Evolutionary conservation across 805 yeast species (phyloP).

Genomic region (Cyberlindnera xishuangbannaensis): DNA sequence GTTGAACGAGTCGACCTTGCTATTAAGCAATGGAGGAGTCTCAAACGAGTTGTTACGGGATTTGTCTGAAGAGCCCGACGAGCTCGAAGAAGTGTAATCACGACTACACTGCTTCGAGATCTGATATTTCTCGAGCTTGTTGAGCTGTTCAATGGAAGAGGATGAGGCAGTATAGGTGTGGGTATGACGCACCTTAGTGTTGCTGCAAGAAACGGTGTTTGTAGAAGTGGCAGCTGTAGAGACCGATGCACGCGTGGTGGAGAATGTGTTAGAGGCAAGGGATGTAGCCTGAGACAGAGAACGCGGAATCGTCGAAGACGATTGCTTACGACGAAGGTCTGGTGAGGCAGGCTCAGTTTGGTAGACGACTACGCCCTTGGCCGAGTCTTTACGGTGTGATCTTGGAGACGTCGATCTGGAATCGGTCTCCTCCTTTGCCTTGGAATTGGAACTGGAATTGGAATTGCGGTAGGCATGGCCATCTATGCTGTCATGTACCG

Average conservation of each 20-base stretch:
- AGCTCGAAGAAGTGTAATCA: too few species aligned
- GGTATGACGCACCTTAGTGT: too few species aligned
- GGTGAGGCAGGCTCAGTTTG: constrained; percentile 12
- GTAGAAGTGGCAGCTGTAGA: constrained; percentile 22
- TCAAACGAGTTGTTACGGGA: constrained; percentile 1
- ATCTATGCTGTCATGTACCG: too few species aligned
- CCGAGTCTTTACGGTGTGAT: neutral
- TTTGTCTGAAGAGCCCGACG: constrained; percentile 1
- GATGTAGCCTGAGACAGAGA: constrained; percentile 19
- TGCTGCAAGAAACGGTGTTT: constrained; percentile 7
- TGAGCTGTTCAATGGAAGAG: constrained; percentile 20
- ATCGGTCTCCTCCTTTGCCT: too few species aligned
- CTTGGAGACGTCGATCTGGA: too few species aligned
- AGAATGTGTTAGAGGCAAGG: constrained; percentile 14
- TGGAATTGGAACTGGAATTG: neutral
- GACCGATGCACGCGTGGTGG: constrained; percentile 16
- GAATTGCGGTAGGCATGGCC: too few species aligned
- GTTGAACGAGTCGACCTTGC: constrained; percentile 2
- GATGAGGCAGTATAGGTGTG: constrained; percentile 13
- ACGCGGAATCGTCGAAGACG: constrained; percentile 14
- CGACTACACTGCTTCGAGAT: constrained; percentile 18
- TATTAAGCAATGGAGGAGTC: constrained; percentile 2
- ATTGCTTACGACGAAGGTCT: constrained; percentile 1
- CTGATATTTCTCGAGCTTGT: constrained; percentile 20
- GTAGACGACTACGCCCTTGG: constrained; percentile 18